Evolutionary conservation across 345 rosid species (phyloP), one percentile per base, ranked within the genome.

Genomic region (Eucalyptus marginata): DNA sequence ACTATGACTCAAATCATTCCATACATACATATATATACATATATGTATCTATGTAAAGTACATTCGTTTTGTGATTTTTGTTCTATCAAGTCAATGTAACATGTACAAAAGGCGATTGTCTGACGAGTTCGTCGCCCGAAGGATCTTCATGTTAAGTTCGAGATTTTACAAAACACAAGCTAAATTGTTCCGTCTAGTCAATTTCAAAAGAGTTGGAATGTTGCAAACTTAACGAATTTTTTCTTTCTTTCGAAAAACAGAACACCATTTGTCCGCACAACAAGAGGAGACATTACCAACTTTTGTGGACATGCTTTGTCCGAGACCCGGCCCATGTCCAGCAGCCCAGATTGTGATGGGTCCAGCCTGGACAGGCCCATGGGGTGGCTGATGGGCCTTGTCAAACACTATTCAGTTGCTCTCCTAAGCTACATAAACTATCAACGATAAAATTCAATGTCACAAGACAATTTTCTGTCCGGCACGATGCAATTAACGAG

Each of bases 41-140:
- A 13, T 29, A 13, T 29, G 8, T 0, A 14, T 29, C n/a, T 7
- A n/a, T 31, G 4, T 31, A 68, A 68, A 33, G 43, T 68, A 33
- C 2, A 7, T 71, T 10, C 5, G 27, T 71, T 36, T 36, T 1
- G 22, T 18, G 25, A 71, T 36, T 10, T 31, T 71, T 36, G 13
- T 71, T 36, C 27, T 18, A 71, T 71, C 36, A 18, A 18, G 13
- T 71, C 4, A 20, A 36, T 24, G 46, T 10, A 64, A 64, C 71
- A 71, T 10, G 7, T 20, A 8, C 81, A 71, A 18, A 71, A 11
- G 44, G 1, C 0, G 6, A 66, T 66, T 0, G 6, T 17, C 4
- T 1, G 3, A 31, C 2, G 12, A 31, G 40, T 36, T 36, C 40
- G 40, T 36, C 4, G 40, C 40, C 40, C 4, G 40, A 36, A 36